Conservation (phyloP, 2,329 filamentous ascomycete species). For the Aspergillaceae sp. region DNA sequence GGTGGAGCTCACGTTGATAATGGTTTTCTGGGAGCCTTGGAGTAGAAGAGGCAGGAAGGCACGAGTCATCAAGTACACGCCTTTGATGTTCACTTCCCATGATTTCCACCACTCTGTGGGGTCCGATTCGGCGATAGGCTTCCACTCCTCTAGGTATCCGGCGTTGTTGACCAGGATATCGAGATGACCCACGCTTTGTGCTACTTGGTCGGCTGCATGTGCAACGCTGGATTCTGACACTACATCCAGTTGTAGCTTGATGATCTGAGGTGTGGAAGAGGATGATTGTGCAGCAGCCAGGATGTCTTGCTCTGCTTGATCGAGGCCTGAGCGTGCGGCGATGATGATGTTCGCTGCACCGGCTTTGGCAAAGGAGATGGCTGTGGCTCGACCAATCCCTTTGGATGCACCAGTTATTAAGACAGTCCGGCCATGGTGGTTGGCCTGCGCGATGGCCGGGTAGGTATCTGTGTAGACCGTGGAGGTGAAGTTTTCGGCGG, state of each 20-base stretch:
- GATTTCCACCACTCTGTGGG: constrained; percentile 35
- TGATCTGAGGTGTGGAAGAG: constrained; percentile 33
- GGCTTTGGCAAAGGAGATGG: constrained; percentile 48
- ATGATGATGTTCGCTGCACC: constrained; percentile 46
- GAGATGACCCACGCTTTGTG: constrained; percentile 24
- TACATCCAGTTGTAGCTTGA: constrained; percentile 39
- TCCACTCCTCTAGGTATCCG: constrained; percentile 22
- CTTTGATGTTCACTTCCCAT: constrained; percentile 44
- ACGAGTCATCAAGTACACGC: constrained; percentile 39
- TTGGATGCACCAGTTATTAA: constrained; percentile 50
- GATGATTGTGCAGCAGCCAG: constrained; percentile 27
- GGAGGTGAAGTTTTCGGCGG: neutral
- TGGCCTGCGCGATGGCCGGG: constrained; percentile 38
- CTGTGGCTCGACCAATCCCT: constrained; percentile 47
- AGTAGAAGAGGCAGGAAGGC: constrained; percentile 39
- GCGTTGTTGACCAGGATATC: constrained; percentile 46
- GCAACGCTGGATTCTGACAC: constrained; percentile 30
- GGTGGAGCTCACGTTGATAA: constrained; percentile 43
- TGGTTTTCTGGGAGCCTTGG: constrained; percentile 24
- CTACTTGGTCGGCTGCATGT: constrained; percentile 25
- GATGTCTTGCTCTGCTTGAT: constrained; percentile 29
- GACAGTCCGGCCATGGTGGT: constrained; percentile 36
- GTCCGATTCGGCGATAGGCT: constrained; percentile 26
- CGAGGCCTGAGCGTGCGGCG: constrained; percentile 44
- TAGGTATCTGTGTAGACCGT: constrained; percentile 40